Conservation (phyloP, 2,329 filamentous ascomycete species). For the Trichoderma aggressivum region DNA sequence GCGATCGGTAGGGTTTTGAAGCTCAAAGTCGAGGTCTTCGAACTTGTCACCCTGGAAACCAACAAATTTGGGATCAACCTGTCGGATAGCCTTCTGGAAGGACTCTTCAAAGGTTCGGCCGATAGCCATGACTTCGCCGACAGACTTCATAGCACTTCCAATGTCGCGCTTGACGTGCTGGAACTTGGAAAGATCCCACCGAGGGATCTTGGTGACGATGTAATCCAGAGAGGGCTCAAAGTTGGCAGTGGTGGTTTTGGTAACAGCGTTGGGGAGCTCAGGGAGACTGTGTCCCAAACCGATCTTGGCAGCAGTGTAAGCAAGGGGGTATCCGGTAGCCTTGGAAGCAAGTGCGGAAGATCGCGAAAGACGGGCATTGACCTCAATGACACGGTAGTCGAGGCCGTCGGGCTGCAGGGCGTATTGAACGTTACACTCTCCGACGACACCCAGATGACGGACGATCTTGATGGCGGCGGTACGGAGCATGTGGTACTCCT, state of each 20-base stretch:
- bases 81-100: slow-evolving; percentile 97
- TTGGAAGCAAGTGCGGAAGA: slow-evolving; percentile 97
- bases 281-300: slow-evolving; percentile 92
- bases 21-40: slow-evolving; percentile 83
- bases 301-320: slow-evolving; percentile 97
- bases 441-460: slow-evolving; percentile 91
- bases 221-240: slow-evolving; percentile 98
- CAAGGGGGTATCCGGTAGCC: slow-evolving; percentile 94
- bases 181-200: slow-evolving; percentile 98
- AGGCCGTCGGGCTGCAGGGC: slow-evolving; percentile 93
- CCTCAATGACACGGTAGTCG: slow-evolving; percentile 98
- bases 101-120: slow-evolving; percentile 98
- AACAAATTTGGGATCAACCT: slow-evolving; percentile 87
- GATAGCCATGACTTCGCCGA: slow-evolving; percentile 99
- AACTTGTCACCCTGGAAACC: slow-evolving; percentile 97
- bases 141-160: slow-evolving; percentile 97
- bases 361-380: slow-evolving; percentile 96
- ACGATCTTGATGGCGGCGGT: slow-evolving; percentile 98
- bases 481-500: slow-evolving; percentile 99
- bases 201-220: slow-evolving; percentile 96
- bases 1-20: slow-evolving; percentile 91
- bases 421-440: slow-evolving; percentile 98
- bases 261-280: slow-evolving; percentile 95
- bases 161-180: slow-evolving; percentile 98
- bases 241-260: slow-evolving; percentile 97